Evolutionary conservation across 495 filamentous ascomycete genomes (phyloP), one percentile per base, ranked within the genome.

Genomic region (Penicillium crystallinum): DNA sequence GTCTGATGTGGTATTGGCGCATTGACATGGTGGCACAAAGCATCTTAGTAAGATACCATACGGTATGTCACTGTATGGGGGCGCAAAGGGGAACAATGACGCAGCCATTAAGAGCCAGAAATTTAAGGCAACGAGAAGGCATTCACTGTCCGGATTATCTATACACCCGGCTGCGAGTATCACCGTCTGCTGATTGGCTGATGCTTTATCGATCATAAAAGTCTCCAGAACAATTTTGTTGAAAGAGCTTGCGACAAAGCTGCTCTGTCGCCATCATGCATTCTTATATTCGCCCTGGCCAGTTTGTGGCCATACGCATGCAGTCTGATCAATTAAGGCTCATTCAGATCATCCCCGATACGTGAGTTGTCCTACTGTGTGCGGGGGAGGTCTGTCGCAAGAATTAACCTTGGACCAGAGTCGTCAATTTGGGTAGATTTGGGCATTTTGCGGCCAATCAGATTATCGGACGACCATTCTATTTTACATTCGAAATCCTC

Each of bases 401-500:
- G 39, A 39, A 46, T 58, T 73, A 45, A 65, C 53, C 47, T 37
- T 18, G n/a, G 41, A 48, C 17, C 62, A 97, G 91, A 17, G 85
- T 80, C 22, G 86, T 96, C 42, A 88, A 83, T 11, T 73, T 96
- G 25, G 91, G 90, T 29, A 96, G 95, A 81, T 95, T 88, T 63
- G 93, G 95, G 46, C 78, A 78, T 2, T 96, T 97, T 60, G 83
- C 88, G 18, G 79, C 88, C 5, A 96, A 97, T 61, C 79, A 88
- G 15, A 80, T 98, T 30, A 77, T 98, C 33, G 87, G 88, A 10
- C 84, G 93, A 14, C 93, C 93, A 0, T 96, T 89, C 69, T 80
- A 96, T 71, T 74, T 93, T 40, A 96, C 90, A 6, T 98, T 86
- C 64, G 93, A 98, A 64, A 73, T 98, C 9, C 78, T 86, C 42